phyloP scores from a whole-genome alignment of 2,329 filamentous ascomycete species.

The Ophiostoma ulmi region DNA sequence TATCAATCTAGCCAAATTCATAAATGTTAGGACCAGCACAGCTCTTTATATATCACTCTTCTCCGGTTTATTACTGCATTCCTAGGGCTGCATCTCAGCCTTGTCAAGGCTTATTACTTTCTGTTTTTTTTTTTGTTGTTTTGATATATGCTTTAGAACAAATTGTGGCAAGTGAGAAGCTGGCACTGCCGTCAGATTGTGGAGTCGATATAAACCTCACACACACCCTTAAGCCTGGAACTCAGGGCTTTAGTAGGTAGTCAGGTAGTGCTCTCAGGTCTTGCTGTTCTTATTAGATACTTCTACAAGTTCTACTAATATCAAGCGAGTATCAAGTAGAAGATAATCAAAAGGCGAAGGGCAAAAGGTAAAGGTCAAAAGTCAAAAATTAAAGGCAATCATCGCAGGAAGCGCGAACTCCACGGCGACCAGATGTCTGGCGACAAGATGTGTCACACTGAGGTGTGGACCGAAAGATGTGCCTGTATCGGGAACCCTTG shows the following conservation, averaged over 20 bases:
- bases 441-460: not conserved
- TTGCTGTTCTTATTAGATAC: not conserved
- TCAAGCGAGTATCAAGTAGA: not conserved
- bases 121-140: not conserved
- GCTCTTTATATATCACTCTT: not conserved
- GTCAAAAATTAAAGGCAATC: not conserved
- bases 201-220: not conserved
- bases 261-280: not conserved
- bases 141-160: not conserved
- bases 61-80: not conserved
- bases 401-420: not conserved
- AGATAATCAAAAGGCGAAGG: not conserved
- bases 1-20: slow-evolving; percentile 53
- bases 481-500: not conserved
- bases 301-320: not conserved
- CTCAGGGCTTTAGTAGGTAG: not conserved
- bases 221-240: not conserved
- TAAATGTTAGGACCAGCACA: not conserved
- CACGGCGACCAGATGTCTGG: not conserved
- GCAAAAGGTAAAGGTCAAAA: not conserved
- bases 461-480: not conserved
- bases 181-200: not conserved
- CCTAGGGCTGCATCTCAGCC: not conserved
- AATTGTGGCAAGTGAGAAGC: not conserved
- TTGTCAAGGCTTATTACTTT: not conserved